phyloP scores from a whole-genome alignment of 164 flowering plant species.

The Magnolia sinica region DNA sequence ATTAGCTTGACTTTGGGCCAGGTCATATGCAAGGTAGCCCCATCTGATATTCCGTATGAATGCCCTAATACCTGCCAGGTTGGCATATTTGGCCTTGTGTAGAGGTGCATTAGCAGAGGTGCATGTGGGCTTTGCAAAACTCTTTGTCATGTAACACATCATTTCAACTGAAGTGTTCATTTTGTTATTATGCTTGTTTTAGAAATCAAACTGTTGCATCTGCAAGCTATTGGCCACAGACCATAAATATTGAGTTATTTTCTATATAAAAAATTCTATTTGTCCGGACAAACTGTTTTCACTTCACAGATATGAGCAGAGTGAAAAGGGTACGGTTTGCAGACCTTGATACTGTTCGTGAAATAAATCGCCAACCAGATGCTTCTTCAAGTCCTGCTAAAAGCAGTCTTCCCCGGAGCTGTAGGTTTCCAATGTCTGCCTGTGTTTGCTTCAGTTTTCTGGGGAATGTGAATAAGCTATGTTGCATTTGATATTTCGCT shows the following conservation, averaged over 20 bases:
- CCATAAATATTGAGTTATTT: not conserved
- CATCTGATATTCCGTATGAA: not conserved
- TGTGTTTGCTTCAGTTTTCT: not conserved
- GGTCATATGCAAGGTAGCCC: not conserved
- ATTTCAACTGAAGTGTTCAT: not conserved
- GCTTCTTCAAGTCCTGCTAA: conserved; percentile 14
- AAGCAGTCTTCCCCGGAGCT: conserved; percentile 15
- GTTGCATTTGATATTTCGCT: not conserved
- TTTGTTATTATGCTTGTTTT: not conserved
- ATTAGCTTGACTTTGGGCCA: not conserved
- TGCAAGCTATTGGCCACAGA: not conserved
- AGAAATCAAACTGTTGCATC: not conserved
- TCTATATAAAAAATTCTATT: not conserved
- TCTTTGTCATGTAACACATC: not conserved
- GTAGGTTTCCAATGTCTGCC: conserved; percentile 18
- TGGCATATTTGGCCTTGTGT: not conserved
- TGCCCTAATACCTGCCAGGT: not conserved
- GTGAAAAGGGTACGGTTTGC: conserved; percentile 29
- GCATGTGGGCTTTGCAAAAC: not conserved
- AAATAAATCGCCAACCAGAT: conserved; percentile 11
- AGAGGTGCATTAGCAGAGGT: too few relatives aligned
- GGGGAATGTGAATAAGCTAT: not conserved
- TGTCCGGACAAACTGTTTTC: conserved; percentile 5
- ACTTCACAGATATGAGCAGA: conserved; percentile 22
- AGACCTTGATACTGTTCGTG: conserved; percentile 17